Base-by-base conservation (phyloP, 768 basidiomycete species). In the Leccinum imitatum region DNA sequence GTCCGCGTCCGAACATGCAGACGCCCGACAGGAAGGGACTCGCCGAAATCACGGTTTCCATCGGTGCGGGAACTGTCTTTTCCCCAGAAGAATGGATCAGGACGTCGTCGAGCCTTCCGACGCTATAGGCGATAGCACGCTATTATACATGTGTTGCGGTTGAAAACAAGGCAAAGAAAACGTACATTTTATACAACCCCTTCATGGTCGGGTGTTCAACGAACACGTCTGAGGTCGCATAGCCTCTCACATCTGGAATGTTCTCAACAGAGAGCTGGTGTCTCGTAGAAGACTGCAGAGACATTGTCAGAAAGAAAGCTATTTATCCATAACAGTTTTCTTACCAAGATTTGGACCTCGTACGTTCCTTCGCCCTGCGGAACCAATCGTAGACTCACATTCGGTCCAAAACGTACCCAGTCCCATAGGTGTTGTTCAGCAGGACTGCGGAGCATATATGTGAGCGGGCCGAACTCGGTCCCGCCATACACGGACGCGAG, bases 151-250 rank as follows among this genome's bases (percentile, higher is more conserved):
- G 44, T 11, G 44, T 46, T 19, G 44, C 17, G 17, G 17, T 41
- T 41, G 14, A 9, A 27, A n/a, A 15, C 25, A 14, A 10, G 3
- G 13, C 6, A 23, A 6, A 25, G n/a, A 25, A 39, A 37, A 58
- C 59, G 10, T 56, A 81, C 79, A 80, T 69, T 65, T 75, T 80
- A 71, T 77, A 84, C n/a, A 79, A 65, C 14, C 73, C 68, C 4
- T 73, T 64, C 10, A 76, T 75, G 6, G 75, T 77, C 1, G 82
- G 79, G 60, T 83, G 82, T 25, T 70, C 72, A 35, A 75, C 57
- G 60, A 78, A 80, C 7, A 80, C 63, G 67, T 82, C 82, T 3
- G 74, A 76, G 11, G 76, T 80, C 2, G 76, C 76, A 52, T 81
- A 82, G 13, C 80, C 80, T 46, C 63, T 67, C 5, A 70, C 68